Base-by-base conservation (phyloP, 169 alveolate genomes). In the Sarcocystis neurona region DNA sequence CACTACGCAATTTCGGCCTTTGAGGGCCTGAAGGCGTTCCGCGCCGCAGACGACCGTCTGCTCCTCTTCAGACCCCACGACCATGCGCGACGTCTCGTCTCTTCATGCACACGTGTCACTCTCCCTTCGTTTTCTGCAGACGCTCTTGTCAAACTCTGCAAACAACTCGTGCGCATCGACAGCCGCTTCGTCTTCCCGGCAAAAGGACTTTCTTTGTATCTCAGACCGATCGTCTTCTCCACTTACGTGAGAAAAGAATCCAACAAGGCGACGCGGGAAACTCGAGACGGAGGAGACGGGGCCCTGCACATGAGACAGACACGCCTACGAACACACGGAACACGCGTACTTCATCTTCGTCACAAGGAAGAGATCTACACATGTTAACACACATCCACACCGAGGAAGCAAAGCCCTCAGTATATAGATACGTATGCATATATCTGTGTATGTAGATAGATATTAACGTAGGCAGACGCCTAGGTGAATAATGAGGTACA, bases 1-100 rank as follows among this genome's bases (percentile, higher is more conserved):
- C 89, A 84, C 68, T 84, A 84, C 72, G 80, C 75, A 20, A 41
- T 66, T 6, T 44, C 74, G 37, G 47, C 66, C 15, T 84, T 84
- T 30, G 89, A 84, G 34, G 89, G 89, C 53, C 74, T 84, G 47
- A 84, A 84, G 50, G 89, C 89, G 27, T 66, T 20, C 68, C 41
- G 27, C n/a, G 37, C 37, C 53, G 23, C 30, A 27, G 72, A 66
- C 47, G 80, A 37, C 23, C 43, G 84, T 6, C 43, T 84, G 37
- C 89, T 41, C 8, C 58, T 84, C 30, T 84, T 84, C 37, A 43
- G 89, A 4, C 82, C 82, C 4, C 37, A 60, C 32, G 72, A 48
- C 30, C 74, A 84, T 34, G 72, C 44, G n/a, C 27, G 20, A 47
- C 74, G 89, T 20, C n/a, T 84, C 32, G 27, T n/a, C 23, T 48